A percentile compares a stretch with the other conserved stretches of the same genome.
phyloP scores from a whole-genome alignment of 148 eudicot genomes.

The Silene latifolia region DNA sequence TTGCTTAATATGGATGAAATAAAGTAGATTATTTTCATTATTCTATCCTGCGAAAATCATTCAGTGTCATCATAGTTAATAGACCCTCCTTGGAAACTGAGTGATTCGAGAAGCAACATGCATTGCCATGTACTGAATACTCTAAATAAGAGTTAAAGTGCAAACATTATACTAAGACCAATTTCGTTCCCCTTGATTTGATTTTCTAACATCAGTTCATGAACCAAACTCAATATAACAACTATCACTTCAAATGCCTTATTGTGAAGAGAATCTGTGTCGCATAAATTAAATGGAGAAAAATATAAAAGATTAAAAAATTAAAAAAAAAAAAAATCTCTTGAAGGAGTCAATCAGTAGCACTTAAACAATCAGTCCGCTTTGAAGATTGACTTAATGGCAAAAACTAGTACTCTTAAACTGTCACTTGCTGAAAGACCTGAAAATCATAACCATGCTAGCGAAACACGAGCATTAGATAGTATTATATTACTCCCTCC shows the following conservation, averaged over 20 bases:
- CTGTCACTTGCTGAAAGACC: too few species aligned
- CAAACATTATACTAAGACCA: neutral
- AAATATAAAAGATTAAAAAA: too few species aligned
- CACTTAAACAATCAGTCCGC: neutral
- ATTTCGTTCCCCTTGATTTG: neutral
- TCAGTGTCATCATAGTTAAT: slow-evolving; percentile 15
- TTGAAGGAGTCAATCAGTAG: neutral
- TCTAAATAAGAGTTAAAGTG: neutral
- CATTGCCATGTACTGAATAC: neutral
- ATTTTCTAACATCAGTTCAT: neutral
- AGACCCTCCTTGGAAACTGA: slow-evolving; percentile 3
- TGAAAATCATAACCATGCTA: too few species aligned
- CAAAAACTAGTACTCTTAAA: neutral
- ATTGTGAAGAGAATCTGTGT: too few species aligned
- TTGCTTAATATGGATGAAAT: slow-evolving; percentile 40
- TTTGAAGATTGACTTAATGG: neutral
- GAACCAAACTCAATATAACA: neutral
- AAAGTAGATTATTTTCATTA: slow-evolving; percentile 33
- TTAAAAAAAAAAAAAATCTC: neutral
- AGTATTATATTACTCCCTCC: too few species aligned
- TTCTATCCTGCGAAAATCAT: slow-evolving; percentile 48
- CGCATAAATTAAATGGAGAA: neutral
- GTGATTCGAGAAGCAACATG: neutral
- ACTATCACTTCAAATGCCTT: neutral
- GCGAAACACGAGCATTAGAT: too few species aligned